phyloP scores from a whole-genome alignment of 345 rosid genomes.

The Brassica rapa region DNA sequence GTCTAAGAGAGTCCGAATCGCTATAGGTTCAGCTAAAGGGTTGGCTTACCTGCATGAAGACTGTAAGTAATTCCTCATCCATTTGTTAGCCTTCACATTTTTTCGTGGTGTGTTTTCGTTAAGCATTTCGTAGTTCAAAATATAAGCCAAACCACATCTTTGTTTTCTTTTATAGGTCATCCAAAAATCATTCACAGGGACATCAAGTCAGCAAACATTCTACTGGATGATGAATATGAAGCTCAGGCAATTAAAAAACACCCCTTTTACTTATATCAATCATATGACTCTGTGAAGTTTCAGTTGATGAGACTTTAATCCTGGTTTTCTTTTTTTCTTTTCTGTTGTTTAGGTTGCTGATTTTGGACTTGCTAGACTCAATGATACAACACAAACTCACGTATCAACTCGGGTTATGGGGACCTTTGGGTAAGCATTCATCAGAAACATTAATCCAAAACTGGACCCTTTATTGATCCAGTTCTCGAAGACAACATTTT shows the following conservation, averaged over 20 bases:
- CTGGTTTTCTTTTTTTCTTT: neutral
- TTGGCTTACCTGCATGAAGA: constrained; percentile 96
- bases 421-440: constrained; percentile 74
- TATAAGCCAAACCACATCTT: too few species aligned
- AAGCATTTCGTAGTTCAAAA: too few species aligned
- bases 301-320: constrained; percentile 10
- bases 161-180: constrained; percentile 54
- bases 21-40: constrained; percentile 97
- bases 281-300: neutral
- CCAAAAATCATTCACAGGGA: constrained; percentile 94
- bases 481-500: too few species aligned
- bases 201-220: constrained; percentile 90
- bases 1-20: constrained; percentile 79
- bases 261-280: neutral
- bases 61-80: constrained; percentile 33
- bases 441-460: constrained; percentile 10
- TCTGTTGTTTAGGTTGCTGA: constrained; percentile 73
- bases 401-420: constrained; percentile 99
- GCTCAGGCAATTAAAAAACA: constrained; percentile 60
- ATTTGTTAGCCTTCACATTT: too few species aligned
- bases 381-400: constrained; percentile 76
- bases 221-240: constrained; percentile 74
- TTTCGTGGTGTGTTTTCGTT: too few species aligned
- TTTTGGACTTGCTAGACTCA: constrained; percentile 97
- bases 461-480: too few species aligned